Conservation (phyloP, 768 basidiomycete species). For the Tylopilus rubrobrunneus region DNA sequence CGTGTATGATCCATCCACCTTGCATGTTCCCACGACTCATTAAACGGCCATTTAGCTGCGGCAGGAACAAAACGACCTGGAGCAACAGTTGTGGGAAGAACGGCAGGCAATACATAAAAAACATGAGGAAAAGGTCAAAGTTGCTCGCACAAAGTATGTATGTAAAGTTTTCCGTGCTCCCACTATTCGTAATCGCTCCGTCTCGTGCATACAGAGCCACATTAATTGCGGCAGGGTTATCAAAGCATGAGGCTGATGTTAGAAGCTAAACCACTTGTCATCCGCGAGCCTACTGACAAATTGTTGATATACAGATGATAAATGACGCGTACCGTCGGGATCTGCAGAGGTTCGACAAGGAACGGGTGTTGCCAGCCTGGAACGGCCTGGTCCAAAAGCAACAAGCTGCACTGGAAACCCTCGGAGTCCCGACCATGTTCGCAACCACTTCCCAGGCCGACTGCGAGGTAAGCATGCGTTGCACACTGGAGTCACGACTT, state of each 20-base stretch:
- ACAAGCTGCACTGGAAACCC: slow-evolving; percentile 55
- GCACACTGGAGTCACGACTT: not conserved
- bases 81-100: slow-evolving; percentile 66
- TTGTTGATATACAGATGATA: slow-evolving; percentile 58
- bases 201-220: slow-evolving; percentile 45
- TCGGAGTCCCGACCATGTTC: slow-evolving; percentile 73
- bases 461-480: slow-evolving; percentile 48
- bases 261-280: slow-evolving; percentile 12
- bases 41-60: slow-evolving; percentile 48
- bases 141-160: slow-evolving; percentile 62
- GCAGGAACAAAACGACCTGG: slow-evolving; percentile 65
- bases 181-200: not conserved
- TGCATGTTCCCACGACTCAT: slow-evolving; percentile 1
- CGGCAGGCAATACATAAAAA: slow-evolving; percentile 56
- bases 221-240: slow-evolving; percentile 60
- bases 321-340: slow-evolving; percentile 62
- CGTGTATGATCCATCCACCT: slow-evolving; percentile 40
- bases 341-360: slow-evolving; percentile 62
- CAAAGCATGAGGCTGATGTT: slow-evolving; percentile 57
- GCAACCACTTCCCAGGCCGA: slow-evolving; percentile 44
- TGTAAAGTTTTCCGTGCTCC: not conserved
- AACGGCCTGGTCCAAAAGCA: slow-evolving; percentile 70
- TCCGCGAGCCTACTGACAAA: slow-evolving; percentile 8
- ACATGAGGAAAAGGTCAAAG: slow-evolving; percentile 69
- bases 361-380: slow-evolving; percentile 71